Evolutionary conservation across 2,329 filamentous ascomycete genomes (phyloP), one percentile per base, ranked within the genome.

Genomic region (Fusarium anguioides): DNA sequence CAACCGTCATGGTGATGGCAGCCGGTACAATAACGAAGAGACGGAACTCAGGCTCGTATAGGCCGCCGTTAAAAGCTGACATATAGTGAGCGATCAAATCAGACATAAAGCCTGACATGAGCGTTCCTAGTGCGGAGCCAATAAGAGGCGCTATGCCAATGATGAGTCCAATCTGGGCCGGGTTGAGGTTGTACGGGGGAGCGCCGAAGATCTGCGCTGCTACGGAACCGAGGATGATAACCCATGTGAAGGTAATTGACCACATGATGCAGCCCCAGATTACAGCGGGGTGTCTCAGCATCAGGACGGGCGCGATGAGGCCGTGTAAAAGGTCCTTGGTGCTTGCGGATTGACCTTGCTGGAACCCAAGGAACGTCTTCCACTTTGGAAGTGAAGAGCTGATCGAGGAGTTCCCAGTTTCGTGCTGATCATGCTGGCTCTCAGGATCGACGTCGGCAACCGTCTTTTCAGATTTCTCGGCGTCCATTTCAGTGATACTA

Each of bases 231-330:
- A 53, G 41, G 15, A 53, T 14, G 17, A 53, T 46, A n/a, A 53
- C 50, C 50, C 50, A 53, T n/a, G 50, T 53, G 33, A 53, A 53
- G 10, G 50, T 53, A 11, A 53, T 53, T 33, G 50, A 53, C 40
- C 40, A 53, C 50, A 53, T 53, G 29, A 53, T 17, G 2, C 50
- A 53, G 1, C 50, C 40, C 50, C 50, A 53, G 0, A 53, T 12
- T 3, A 46, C 50, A 15, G 8, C 40, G 8, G 50, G 50, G 3
- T 53, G 29, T 9, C n/a, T 14, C 12, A 53, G 40, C 50, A 53
- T 53, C 8, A 37, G 10, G 3, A 53, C 3, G 1, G 50, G 40
- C 5, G 17, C n/a, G 14, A 18, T 3, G 3, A 31, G 14, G 7
- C 50, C 4, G 8, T 31, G 29, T 6, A 46, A 17, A 0, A 53